Evolutionary conservation across 1,284 basidiomycete species (phyloP).

Genomic region (Melampsora americana): DNA sequence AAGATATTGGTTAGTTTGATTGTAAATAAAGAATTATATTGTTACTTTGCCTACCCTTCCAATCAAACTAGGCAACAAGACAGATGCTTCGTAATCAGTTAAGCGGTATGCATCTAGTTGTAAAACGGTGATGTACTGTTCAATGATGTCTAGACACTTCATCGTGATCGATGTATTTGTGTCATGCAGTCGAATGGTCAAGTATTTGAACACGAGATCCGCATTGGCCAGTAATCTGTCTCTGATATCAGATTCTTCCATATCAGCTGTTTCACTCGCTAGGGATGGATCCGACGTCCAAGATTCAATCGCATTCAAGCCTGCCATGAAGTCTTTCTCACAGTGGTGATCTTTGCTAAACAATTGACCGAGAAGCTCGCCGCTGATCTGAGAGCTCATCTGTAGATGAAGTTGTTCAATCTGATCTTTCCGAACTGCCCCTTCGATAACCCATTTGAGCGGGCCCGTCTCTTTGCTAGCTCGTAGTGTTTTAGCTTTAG

Average conservation of each 20-base stretch:
- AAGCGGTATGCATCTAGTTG: constrained; percentile 73
- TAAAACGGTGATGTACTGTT: constrained; percentile 71
- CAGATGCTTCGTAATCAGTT: constrained; percentile 78
- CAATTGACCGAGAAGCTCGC: constrained; percentile 71
- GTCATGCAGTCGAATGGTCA: constrained; percentile 83
- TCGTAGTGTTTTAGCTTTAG: constrained; percentile 70
- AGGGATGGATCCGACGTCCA: constrained; percentile 65
- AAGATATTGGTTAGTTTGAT: constrained; percentile 20
- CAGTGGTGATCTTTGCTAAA: constrained; percentile 97
- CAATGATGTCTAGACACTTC: constrained; percentile 83
- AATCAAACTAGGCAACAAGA: constrained; percentile 85
- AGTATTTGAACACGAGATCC: constrained; percentile 90
- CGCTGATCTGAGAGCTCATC: constrained; percentile 79
- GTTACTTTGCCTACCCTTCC: constrained; percentile 66
- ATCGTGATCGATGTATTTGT: constrained; percentile 87
- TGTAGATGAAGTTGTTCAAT: constrained; percentile 81
- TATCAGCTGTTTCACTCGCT: constrained; percentile 63
- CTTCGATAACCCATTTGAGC: constrained; percentile 60
- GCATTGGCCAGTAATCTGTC: constrained; percentile 80
- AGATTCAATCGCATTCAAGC: constrained; percentile 69
- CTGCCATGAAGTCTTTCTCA: constrained; percentile 84
- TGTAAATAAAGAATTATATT: background rate
- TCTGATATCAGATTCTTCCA: constrained; percentile 62
- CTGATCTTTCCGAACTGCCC: constrained; percentile 81
- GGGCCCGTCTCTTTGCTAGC: constrained; percentile 70